Percentiles rank a stretch among this genome's conserved stretches.
phyloP scores from a whole-genome alignment of 345 rosid genomes.

The Mallotus nudiflorus region DNA sequence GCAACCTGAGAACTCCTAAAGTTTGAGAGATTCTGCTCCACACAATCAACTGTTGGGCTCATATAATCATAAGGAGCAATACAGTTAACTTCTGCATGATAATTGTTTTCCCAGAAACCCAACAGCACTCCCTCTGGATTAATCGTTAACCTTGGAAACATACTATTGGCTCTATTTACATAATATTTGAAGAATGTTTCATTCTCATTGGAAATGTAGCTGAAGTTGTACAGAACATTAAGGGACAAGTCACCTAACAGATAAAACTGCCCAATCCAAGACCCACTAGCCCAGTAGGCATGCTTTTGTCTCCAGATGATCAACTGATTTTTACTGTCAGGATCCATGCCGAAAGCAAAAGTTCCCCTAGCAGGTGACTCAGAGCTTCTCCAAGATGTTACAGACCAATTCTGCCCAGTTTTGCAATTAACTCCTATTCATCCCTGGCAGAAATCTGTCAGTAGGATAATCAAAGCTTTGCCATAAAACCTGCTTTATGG shows the following conservation, averaged over 20 bases:
- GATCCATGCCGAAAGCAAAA: constrained; percentile 8
- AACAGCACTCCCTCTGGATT: not conserved
- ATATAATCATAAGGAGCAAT: too few relatives aligned
- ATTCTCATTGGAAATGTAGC: constrained; percentile 15
- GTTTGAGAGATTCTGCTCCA: not conserved
- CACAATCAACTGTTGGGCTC: not conserved
- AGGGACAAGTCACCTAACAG: not conserved
- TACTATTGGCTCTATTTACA: not conserved
- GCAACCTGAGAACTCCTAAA: not conserved
- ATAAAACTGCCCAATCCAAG: constrained; percentile 8
- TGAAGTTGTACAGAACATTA: not conserved
- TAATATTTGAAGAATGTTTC: constrained; percentile 20
- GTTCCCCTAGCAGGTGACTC: constrained; percentile 12
- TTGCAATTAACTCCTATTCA: constrained; percentile 14
- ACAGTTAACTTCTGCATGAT: too few relatives aligned
- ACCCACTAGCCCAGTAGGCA: constrained; percentile 17
- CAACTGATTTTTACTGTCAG: not conserved
- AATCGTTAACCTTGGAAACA: not conserved
- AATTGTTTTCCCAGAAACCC: not conserved
- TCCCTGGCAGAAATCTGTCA: constrained; percentile 34
- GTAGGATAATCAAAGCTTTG: constrained; percentile 50
- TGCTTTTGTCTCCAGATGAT: constrained; percentile 17
- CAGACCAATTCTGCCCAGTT: not conserved
- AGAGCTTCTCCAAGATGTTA: constrained; percentile 14
- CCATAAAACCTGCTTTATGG: constrained; percentile 25